A percentile compares a stretch with the other conserved stretches of the same genome.
Evolutionary conservation across 2,329 filamentous ascomycete species (phyloP).

Genomic region (Rugonectria rugulosa): DNA sequence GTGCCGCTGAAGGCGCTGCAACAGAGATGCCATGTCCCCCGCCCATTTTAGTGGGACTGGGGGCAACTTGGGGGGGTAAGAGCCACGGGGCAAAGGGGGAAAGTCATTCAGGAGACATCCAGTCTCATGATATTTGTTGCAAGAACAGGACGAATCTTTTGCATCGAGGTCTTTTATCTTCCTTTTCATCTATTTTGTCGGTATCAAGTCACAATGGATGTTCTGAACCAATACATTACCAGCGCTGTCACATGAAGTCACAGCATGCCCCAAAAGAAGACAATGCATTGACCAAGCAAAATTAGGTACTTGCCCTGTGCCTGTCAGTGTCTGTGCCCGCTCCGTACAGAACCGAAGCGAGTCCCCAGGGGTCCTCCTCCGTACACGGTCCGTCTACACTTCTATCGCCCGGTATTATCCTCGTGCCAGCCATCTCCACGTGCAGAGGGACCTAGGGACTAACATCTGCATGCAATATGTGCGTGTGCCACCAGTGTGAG

Average conservation of each 20-base stretch:
- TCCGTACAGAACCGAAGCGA: slow-evolving; percentile 1
- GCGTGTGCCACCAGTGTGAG: not conserved
- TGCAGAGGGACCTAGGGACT: slow-evolving; percentile 19
- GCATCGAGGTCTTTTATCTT: not conserved
- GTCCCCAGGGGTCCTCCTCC: not conserved
- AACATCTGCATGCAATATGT: slow-evolving; percentile 4
- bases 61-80: not conserved
- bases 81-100: not conserved
- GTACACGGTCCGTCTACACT: slow-evolving; percentile 12
- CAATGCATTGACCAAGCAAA: not conserved
- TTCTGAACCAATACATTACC: not conserved
- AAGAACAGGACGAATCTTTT: not conserved
- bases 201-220: not conserved
- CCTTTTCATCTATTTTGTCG: not conserved
- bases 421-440: slow-evolving; percentile 24
- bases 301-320: not conserved
- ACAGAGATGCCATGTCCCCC: not conserved
- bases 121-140: not conserved
- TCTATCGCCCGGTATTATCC: slow-evolving; percentile 6
- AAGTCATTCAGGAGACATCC: not conserved
- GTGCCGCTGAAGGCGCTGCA: slow-evolving; percentile 34
- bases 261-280: not conserved
- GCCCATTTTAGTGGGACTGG: slow-evolving; percentile 7
- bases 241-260: not conserved
- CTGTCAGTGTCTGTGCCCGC: not conserved